Percentiles rank a stretch among this genome's conserved stretches.
Conservation (phyloP, 768 basidiomycete genomes). For the Podaxis rugospora region DNA sequence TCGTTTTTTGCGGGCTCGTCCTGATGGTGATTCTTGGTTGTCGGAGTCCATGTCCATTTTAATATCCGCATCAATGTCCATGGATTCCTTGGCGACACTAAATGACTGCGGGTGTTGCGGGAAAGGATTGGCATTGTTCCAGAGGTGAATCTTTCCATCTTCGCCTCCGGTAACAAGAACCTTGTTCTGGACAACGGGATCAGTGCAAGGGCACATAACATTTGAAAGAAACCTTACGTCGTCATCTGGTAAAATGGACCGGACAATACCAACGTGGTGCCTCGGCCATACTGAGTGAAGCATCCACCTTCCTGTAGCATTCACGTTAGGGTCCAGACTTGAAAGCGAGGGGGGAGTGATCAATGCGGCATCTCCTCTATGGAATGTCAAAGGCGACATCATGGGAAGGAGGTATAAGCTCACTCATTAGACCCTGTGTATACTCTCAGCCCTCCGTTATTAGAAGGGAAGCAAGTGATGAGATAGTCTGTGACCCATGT, state of each 20-base stretch:
- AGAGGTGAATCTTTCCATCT: slow-evolving; percentile 24
- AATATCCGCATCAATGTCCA: not conserved
- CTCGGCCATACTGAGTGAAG: slow-evolving; percentile 49
- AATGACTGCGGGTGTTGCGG: not conserved
- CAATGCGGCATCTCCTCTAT: slow-evolving; percentile 56
- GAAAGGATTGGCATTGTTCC: slow-evolving; percentile 15
- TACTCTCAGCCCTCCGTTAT: slow-evolving; percentile 36
- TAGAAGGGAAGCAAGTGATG: slow-evolving; percentile 44
- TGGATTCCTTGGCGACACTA: not conserved
- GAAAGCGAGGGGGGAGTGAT: slow-evolving; percentile 28
- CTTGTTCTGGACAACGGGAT: slow-evolving; percentile 16
- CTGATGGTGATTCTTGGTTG: not conserved
- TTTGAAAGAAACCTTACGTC: slow-evolving; percentile 25
- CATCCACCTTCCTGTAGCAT: slow-evolving; percentile 40
- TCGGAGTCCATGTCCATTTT: not conserved
- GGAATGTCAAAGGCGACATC: not conserved
- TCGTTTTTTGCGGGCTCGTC: not conserved
- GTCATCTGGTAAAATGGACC: slow-evolving; percentile 54
- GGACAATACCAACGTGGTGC: slow-evolving; percentile 54
- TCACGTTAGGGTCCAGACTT: slow-evolving; percentile 19
- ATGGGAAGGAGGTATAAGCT: slow-evolving; percentile 14
- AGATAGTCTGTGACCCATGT: slow-evolving; percentile 83
- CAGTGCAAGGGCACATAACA: not conserved
- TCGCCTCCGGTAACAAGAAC: slow-evolving; percentile 28
- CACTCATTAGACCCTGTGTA: slow-evolving; percentile 78